Evolutionary conservation across 805 yeast genomes (phyloP), one percentile per base, ranked within the genome.

Genomic region (Ogataea zsoltii): DNA sequence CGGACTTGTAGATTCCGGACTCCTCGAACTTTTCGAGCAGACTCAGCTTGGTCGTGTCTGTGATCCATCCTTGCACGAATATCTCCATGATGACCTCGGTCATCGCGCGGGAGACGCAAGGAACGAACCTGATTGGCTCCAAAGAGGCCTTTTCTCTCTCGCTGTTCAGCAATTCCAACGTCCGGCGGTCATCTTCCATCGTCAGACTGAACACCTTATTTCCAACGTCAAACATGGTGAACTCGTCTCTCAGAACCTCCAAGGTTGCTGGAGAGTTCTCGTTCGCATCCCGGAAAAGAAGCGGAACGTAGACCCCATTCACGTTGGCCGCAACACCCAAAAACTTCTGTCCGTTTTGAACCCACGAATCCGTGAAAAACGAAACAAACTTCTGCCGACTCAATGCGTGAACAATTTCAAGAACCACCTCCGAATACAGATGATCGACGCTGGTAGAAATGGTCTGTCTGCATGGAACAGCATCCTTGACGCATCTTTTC

Each of bases 61-160:
- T n/a, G 16, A 38, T 28, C 13, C 15, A 38, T n/a, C 33, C n/a
- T 14, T 14, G 7, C 33, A 38, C 7, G 7, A 38, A 4, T 3
- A 28, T 33, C 7, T 26, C 16, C 14, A 29, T 14, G 10, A 38
- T 11, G 10, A 16, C 15, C 16, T 38, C 26, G 16, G 28, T 15
- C n/a, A n/a, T n/a, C n/a, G 28, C 41, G 26, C 26, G 41, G 16
- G 41, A 28, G 7, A 38, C 41, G 14, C 41, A 28, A 7, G 10
- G n/a, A 10, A 38, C 33, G 11, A 5, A 32, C 13, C 3, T 13
- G 7, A 38, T 33, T 6, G 7, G n/a, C 33, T 3, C 14, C 4
- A 25, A 12, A 11, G 4, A 3, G 7, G n/a, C 26, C 3, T 6
- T 4, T 16, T 4, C 19, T 6, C 23, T 14, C 10, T 12, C 4